Evolutionary conservation across 192 early-diverging fungal species (phyloP).

Genomic region (Coemansia sp.): DNA sequence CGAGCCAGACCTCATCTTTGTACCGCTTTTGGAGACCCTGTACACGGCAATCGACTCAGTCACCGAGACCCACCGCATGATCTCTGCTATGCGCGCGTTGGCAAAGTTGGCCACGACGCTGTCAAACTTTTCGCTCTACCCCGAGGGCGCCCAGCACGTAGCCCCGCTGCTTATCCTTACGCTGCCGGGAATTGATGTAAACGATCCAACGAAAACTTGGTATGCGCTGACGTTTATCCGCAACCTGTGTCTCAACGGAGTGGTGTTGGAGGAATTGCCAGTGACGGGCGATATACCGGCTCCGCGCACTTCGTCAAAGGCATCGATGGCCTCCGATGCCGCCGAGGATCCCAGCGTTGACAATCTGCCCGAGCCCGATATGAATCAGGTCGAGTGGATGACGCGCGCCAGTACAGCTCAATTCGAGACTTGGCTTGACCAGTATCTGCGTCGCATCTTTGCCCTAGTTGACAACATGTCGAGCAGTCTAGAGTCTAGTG

Average conservation of each 20-base stretch:
- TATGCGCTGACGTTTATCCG: constrained; percentile 46
- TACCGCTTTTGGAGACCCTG: constrained; percentile 76
- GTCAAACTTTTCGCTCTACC: constrained; percentile 72
- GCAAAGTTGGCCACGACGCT: constrained; percentile 70
- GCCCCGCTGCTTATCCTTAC: constrained; percentile 73
- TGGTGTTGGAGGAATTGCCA: constrained; percentile 46
- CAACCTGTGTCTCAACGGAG: constrained; percentile 47
- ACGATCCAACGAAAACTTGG: constrained; percentile 83
- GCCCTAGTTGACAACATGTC: constrained; percentile 62
- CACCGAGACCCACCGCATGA: constrained; percentile 84
- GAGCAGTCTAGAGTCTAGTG: constrained; percentile 32
- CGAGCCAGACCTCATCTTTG: constrained; percentile 76
- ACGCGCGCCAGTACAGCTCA: constrained; percentile 70
- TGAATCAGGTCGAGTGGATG: constrained; percentile 67
- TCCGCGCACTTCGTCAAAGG: constrained; percentile 15
- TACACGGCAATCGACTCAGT: constrained; percentile 82
- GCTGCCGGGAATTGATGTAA: constrained; percentile 91
- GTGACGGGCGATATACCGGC: constrained; percentile 35
- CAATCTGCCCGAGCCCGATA: constrained; percentile 48
- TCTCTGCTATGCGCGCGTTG: constrained; percentile 76
- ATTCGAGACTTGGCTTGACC: constrained; percentile 87
- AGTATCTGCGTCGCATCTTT: constrained; percentile 79
- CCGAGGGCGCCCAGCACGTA: constrained; percentile 82
- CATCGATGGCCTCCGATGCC: constrained; percentile 48
- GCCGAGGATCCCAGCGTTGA: constrained; percentile 49